phyloP scores from a whole-genome alignment of 345 rosid species.

The Bruguiera sexangula region DNA sequence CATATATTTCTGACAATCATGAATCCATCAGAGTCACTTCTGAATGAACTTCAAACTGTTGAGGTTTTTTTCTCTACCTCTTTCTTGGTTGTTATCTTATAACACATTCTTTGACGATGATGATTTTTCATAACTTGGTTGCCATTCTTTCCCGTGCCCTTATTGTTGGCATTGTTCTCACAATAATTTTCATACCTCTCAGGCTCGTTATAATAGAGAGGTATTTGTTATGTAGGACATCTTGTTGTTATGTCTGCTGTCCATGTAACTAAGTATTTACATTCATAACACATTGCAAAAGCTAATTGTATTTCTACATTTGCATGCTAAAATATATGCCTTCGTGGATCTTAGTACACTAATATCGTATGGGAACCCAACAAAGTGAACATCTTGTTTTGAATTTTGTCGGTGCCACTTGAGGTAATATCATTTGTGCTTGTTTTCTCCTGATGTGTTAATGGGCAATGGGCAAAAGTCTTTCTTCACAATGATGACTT shows the following conservation, averaged over 20 bases:
- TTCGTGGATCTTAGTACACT: too few species aligned
- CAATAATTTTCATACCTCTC: not conserved
- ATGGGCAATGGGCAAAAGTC: too few species aligned
- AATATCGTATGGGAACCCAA: too few species aligned
- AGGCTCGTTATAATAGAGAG: not conserved
- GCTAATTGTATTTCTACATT: too few species aligned
- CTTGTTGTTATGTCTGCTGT: not conserved
- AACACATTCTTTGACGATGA: not conserved
- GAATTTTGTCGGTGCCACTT: too few species aligned
- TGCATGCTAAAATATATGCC: too few species aligned
- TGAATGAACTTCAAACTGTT: slow-evolving; percentile 83
- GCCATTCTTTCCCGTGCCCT: not conserved
- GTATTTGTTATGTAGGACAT: not conserved
- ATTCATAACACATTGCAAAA: too few species aligned
- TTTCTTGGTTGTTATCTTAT: slow-evolving; percentile 7
- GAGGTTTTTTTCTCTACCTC: slow-evolving; percentile 63
- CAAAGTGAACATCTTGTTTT: too few species aligned
- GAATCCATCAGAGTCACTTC: slow-evolving; percentile 87
- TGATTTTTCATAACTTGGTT: not conserved
- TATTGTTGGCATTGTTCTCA: not conserved
- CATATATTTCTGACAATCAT: slow-evolving; percentile 78
- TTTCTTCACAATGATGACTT: too few species aligned
- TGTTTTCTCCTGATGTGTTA: too few species aligned
- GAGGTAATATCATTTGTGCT: too few species aligned
- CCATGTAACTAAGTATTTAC: not conserved